These are phyloP conservation scores for Tetrahymena thermophila DNA, from an alignment of 73 alveolate genomes.

Conservation along the genomic window DNA sequence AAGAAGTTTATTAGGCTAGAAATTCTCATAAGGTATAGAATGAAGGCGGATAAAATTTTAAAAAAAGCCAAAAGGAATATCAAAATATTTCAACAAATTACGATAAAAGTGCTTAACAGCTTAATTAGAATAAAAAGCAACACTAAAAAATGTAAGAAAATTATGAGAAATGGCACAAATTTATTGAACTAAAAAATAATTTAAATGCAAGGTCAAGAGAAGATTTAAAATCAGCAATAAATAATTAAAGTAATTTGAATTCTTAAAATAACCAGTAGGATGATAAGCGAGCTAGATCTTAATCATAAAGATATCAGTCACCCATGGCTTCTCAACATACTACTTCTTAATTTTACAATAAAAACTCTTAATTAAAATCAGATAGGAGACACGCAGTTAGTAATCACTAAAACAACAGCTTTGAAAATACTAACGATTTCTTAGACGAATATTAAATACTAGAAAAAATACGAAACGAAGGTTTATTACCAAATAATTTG, in stretches of 20 bases:
- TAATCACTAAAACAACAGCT: neutral
- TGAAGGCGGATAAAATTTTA: neutral
- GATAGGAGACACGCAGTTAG: neutral
- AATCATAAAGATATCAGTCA: neutral
- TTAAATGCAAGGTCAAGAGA: neutral
- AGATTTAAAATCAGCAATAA: neutral
- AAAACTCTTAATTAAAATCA: neutral
- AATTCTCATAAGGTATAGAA: neutral
- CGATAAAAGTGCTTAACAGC: neutral
- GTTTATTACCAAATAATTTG: neutral
- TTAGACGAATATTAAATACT: neutral
- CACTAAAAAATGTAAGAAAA: neutral
- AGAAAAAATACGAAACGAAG: neutral
- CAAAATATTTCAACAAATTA: neutral
- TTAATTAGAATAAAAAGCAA: neutral
- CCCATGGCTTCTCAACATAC: neutral
- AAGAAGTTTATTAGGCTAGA: neutral
- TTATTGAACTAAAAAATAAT: neutral
- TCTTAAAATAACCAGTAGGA: neutral
- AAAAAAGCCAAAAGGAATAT: neutral
- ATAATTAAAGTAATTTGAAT: neutral
- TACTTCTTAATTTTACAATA: neutral
- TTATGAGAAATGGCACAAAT: neutral
- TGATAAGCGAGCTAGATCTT: neutral
- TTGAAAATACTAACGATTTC: neutral